Percentiles rank a stretch among this genome's conserved stretches.
Evolutionary conservation across 106 monocot species (phyloP).

Genomic region (Phalaenopsis aphrodite): DNA sequence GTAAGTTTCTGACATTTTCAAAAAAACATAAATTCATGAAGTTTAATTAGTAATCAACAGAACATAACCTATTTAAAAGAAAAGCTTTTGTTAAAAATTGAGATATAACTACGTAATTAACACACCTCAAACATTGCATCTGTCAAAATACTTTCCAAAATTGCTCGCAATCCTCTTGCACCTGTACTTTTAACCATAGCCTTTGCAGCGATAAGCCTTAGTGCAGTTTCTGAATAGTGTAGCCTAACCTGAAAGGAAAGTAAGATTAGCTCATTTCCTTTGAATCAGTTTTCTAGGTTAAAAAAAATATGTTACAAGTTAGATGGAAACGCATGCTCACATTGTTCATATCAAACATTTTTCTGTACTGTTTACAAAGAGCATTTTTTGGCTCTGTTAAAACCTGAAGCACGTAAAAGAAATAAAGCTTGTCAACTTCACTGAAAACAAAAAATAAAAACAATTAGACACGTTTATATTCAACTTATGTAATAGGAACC

Average conservation of each 20-base stretch:
- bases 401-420: constrained; percentile 43
- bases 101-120: not conserved
- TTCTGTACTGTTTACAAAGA: constrained; percentile 89
- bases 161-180: constrained; percentile 83
- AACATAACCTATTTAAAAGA: not conserved
- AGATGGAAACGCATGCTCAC: constrained; percentile 27
- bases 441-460: not conserved
- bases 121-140: constrained; percentile 97
- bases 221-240: constrained; percentile 76
- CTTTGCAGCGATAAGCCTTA: constrained; percentile 72
- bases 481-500: not conserved
- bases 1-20: too few relatives aligned
- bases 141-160: constrained; percentile 71
- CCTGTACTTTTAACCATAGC: constrained; percentile 83
- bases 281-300: constrained; percentile 1
- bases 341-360: constrained; percentile 81
- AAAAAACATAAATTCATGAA: not conserved
- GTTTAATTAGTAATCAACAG: not conserved
- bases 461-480: not conserved
- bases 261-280: not conserved
- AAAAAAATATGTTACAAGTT: not conserved
- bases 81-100: not conserved
- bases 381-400: constrained; percentile 92
- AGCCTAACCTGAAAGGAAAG: constrained; percentile 63
- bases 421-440: not conserved